Evolutionary conservation across 2,329 filamentous ascomycete genomes (phyloP), one percentile per base, ranked within the genome.

Genomic region (Hortaea werneckii): DNA sequence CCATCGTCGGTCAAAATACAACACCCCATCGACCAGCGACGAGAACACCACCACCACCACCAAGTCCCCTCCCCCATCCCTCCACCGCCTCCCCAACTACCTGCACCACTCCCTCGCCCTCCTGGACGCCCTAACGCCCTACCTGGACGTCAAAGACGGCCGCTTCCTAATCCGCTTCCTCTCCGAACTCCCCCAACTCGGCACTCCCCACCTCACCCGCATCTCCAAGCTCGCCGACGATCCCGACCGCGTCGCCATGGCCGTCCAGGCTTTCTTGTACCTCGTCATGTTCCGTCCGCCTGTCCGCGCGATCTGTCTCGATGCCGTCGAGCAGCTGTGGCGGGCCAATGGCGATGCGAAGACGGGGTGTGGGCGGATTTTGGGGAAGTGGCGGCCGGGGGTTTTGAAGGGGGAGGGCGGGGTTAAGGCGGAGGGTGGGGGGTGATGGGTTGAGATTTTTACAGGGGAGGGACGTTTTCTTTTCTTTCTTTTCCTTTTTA

Each of bases 121-220:
- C n/a, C 74, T 98, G 12, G 88, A 95, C 60, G 85, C 85, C 1
- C 87, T 98, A 57, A 68, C 94, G 30, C 86, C 87, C 4, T 96
- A 95, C 63, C 73, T 96, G n/a, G 88, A 95, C 60, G 78, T 83
- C 1, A 85, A 87, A 50, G 92, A 98, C 62, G 90, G 92, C 64
- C 55, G 58, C 37, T 78, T 94, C 20, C 71, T 98, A 46, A 89
- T 94, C 28, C 80, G 92, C 32, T 94, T 96, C 61, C 69, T 98
- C 39, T 89, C 87, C 42, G 92, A 98, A 65, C 82, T 98, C 30
- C 92, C 92, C 0, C 82, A 85, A 37, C 73, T 98, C 30, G 87
- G 81, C 50, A 65, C 71, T 30, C 74, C 77, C 8, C 80, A 96
- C 50, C 73, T 96, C 2, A 74, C 81, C 40, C 78, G 85, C 42